Percentiles rank a stretch among this genome's conserved stretches.
phyloP scores from a whole-genome alignment of 495 filamentous ascomycete genomes.

The Podospora anserina region DNA sequence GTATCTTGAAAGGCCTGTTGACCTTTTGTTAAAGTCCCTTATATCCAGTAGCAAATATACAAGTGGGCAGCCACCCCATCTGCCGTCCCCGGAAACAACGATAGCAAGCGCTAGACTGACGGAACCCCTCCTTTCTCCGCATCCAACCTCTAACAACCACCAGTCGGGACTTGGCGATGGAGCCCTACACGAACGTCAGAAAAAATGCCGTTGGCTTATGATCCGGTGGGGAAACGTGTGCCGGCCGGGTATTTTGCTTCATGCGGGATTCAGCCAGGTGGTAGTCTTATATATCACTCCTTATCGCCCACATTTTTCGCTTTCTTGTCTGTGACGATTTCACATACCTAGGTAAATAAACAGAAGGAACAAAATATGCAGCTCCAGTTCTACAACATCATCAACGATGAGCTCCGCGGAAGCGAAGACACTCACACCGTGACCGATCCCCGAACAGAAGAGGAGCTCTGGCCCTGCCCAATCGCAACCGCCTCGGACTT shows the following conservation, averaged over 20 bases:
- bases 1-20: no score
- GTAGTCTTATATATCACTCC: neutral
- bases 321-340: neutral
- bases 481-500: conserved; percentile 45
- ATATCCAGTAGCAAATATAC: no score
- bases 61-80: neutral
- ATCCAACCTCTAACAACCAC: neutral
- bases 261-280: neutral
- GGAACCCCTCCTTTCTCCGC: neutral
- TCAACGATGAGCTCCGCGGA: conserved; percentile 43
- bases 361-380: conserved; percentile 21
- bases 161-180: neutral
- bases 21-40: no score
- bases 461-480: conserved; percentile 46
- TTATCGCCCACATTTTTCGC: neutral
- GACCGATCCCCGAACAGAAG: conserved; percentile 47
- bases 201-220: neutral
- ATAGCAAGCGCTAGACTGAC: neutral
- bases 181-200: neutral
- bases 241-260: neutral
- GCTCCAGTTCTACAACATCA: conserved; percentile 44
- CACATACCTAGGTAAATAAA: no score
- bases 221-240: neutral
- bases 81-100: neutral
- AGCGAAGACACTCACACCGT: conserved; percentile 37